phyloP scores from a whole-genome alignment of 495 filamentous ascomycete genomes.

The Xylaria palmicola region DNA sequence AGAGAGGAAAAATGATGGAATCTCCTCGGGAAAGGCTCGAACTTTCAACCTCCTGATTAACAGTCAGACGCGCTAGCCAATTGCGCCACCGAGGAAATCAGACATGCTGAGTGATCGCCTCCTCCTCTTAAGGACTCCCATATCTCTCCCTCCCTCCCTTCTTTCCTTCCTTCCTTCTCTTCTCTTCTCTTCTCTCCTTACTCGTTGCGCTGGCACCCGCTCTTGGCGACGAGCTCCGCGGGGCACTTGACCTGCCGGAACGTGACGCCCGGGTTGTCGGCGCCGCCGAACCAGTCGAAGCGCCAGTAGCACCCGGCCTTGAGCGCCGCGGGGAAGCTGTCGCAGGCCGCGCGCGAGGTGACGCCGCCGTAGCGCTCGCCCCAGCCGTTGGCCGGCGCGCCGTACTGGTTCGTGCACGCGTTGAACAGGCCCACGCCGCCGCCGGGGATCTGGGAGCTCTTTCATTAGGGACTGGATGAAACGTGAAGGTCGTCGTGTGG shows the following conservation, averaged over 20 bases:
- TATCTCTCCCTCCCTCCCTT: no score
- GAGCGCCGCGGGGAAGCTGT: conserved; percentile 53
- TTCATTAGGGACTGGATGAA: no score
- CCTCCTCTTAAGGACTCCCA: no score
- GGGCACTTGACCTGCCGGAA: conserved; percentile 62
- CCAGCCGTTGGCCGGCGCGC: conserved; percentile 57
- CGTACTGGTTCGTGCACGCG: conserved; percentile 61
- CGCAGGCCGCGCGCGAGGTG: conserved; percentile 49
- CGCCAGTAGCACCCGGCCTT: conserved; percentile 67
- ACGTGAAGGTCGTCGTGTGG: no score
- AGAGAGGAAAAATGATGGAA: no score
- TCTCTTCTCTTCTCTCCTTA: no score
- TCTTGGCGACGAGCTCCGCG: conserved; percentile 55
- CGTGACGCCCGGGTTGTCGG: conserved; percentile 59
- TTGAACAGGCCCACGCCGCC: conserved; percentile 66
- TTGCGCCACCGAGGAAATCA: no score
- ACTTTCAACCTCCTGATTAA: no score
- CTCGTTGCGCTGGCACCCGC: conserved; percentile 35
- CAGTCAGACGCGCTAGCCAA: no score
- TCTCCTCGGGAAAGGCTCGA: no score
- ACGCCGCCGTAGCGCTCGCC: conserved; percentile 64
- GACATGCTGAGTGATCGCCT: no score
- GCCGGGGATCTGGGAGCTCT: conserved; percentile 61
- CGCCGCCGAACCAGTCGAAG: conserved; percentile 64
- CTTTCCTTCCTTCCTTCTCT: no score